Conservation (phyloP, 345 rosid species). For the Heritiera littoralis region DNA sequence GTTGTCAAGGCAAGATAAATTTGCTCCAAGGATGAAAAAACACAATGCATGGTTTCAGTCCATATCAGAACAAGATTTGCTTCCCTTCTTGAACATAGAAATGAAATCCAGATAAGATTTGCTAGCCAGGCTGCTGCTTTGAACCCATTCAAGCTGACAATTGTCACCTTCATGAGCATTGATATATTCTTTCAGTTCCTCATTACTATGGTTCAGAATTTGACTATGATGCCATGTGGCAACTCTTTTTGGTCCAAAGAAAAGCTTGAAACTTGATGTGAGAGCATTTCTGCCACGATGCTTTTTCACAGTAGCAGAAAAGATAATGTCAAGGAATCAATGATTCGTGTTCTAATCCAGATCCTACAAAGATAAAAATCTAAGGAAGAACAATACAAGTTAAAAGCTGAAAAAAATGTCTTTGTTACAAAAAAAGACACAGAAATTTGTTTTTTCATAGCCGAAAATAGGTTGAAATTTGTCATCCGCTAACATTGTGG, state of each 20-base stretch:
- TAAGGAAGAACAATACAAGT: background rate
- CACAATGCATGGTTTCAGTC: background rate
- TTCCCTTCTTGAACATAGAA: no score
- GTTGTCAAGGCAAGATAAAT: background rate
- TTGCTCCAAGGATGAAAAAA: background rate
- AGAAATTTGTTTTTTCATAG: constrained; percentile 8
- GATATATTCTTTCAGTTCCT: background rate
- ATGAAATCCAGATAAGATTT: background rate
- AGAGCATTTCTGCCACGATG: background rate
- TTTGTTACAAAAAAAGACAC: background rate
- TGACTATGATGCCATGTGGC: background rate
- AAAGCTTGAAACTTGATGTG: background rate
- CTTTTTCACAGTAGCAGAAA: background rate
- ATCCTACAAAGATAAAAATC: background rate
- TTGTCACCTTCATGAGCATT: background rate
- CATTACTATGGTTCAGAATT: background rate
- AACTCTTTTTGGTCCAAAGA: background rate
- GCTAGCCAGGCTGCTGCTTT: background rate
- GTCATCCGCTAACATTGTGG: constrained; percentile 14
- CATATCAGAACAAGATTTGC: background rate
- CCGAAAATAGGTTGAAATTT: constrained; percentile 10
- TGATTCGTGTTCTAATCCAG: background rate
- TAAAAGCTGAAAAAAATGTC: background rate
- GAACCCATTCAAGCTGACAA: background rate
- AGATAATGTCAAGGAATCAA: background rate